Conservation (phyloP, 2,329 filamentous ascomycete species). For the Aureobasidium sp. region DNA sequence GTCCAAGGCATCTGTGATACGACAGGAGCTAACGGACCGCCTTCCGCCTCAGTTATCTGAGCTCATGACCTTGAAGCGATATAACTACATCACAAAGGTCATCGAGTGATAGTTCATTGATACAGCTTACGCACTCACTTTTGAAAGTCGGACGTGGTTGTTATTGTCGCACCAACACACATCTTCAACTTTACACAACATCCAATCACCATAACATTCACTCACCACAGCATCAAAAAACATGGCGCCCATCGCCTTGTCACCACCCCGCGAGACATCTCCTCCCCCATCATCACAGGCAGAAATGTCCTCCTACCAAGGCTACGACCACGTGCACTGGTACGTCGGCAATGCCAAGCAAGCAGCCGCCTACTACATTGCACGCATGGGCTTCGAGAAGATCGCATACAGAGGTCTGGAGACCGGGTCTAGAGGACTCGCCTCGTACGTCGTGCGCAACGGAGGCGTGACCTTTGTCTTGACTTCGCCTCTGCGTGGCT, state of each 20-base stretch:
- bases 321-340: constrained; percentile 92
- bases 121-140: background rate
- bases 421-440: constrained; percentile 72
- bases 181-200: constrained; percentile 6
- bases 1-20: background rate
- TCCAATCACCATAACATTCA: constrained; percentile 2
- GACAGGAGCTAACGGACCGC: constrained; percentile 1
- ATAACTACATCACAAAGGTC: background rate
- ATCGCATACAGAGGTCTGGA: constrained; percentile 84
- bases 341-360: constrained; percentile 97
- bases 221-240: constrained; percentile 28
- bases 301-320: constrained; percentile 50
- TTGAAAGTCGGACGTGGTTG: background rate
- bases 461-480: constrained; percentile 74
- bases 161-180: background rate
- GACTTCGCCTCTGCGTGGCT: constrained; percentile 65
- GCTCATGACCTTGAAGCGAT: background rate
- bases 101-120: background rate
- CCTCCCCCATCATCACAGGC: constrained; percentile 2
- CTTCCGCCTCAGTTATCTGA: background rate
- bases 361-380: constrained; percentile 80
- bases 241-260: constrained; percentile 35
- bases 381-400: constrained; percentile 75
- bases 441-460: constrained; percentile 78
- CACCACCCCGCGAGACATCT: constrained; percentile 13